Base-by-base conservation (phyloP, 306 rosid genomes). In the Ziziphus jujuba region DNA sequence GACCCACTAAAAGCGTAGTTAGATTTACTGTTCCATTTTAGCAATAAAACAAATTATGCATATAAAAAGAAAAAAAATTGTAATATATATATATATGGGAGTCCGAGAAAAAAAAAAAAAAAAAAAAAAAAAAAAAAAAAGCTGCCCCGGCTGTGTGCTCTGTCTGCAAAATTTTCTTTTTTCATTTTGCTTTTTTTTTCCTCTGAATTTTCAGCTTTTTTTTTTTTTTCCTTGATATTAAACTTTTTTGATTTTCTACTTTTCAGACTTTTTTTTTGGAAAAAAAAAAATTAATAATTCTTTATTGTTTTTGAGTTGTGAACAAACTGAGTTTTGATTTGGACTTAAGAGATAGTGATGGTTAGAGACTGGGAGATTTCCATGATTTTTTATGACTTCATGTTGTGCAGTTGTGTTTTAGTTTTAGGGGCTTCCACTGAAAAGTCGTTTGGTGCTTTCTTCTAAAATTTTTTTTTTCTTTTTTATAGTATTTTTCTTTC, bases 61-160 rank as follows among this genome's bases (percentile, higher is more conserved):
- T 28, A 33, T 5, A 19, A 16, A 2, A n/a, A 21, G 15, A 2
- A 16, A 33, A 22, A 15, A 23, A 24, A 15, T 28, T 24, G 11
- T 65, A 59, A 36, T 3, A 43, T 1, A 54, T 25, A 65, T 58
- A 36, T 56, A 68, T 53, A 44, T 25, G 45, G 21, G 7, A 7
- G 53, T 22, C 11, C 33, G 1, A 15, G 33, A 54, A 13, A n/a
- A n/a, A n/a, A n/a, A n/a, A n/a, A n/a, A n/a, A n/a, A n/a, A n/a
- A n/a, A n/a, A n/a, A 45, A 40, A 48, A 50, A 2, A 48, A 48
- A 8, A 22, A 43, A n/a, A 0, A 44, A 61, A 66, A 75, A 20
- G 72, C 75, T 73, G 71, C 59, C 34, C 49, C 75, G 68, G 71
- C 63, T 40, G 35, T 20, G 15, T 53, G 76, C 66, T 65, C 49